These are phyloP conservation scores for Naegleria gruberi DNA, from an alignment of 208 protist species.

Conservation along the genomic window DNA sequence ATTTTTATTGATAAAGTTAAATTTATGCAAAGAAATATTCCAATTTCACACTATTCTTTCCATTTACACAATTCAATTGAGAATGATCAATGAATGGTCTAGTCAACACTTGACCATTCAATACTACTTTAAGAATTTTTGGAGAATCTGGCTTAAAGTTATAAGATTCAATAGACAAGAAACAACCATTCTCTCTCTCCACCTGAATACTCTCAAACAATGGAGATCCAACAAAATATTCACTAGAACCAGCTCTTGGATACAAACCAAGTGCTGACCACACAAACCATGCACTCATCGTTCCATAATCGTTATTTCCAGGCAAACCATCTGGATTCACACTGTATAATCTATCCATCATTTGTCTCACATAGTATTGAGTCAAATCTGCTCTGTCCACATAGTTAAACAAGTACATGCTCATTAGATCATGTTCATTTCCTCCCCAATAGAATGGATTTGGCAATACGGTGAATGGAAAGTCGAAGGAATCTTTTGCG, in stretches of 20 bases:
- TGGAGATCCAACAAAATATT: no score
- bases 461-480: not conserved
- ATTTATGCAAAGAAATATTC: no score
- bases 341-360: constrained; percentile 4
- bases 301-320: constrained; percentile 36
- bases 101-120: no score
- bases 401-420: not conserved
- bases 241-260: constrained; percentile 15
- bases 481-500: not conserved
- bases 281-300: constrained; percentile 26
- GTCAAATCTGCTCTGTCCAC: not conserved
- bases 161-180: no score
- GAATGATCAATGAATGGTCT: no score
- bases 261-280: constrained; percentile 30
- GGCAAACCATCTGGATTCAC: constrained; percentile 19
- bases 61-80: no score
- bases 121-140: no score
- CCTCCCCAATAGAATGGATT: constrained; percentile 28
- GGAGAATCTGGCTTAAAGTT: no score
- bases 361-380: not conserved
- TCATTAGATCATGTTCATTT: constrained; percentile 7
- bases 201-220: no score
- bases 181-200: no score
- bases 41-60: no score
- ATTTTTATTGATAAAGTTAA: no score